Evolutionary conservation across 176 grass and related monocot species (phyloP).

Genomic region (Eragrostis curvula): DNA sequence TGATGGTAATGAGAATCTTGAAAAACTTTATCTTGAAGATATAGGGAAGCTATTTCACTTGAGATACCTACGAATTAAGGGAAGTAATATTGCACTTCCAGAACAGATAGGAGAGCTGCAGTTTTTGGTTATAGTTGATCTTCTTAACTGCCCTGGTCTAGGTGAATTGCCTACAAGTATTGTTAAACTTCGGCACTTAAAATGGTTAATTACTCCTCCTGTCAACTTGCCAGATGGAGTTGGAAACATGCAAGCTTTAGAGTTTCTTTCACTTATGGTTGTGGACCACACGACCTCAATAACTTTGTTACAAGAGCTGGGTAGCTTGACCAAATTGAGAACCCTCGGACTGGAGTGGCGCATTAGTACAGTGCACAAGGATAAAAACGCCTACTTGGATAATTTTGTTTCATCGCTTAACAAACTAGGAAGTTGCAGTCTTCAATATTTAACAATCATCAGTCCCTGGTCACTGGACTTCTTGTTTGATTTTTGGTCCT

Average conservation of each 20-base stretch:
- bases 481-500: constrained; percentile 44
- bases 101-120: constrained; percentile 48
- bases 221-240: constrained; percentile 34
- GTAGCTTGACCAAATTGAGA: constrained; percentile 46
- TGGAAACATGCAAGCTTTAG: constrained; percentile 43
- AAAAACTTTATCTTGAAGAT: constrained; percentile 43
- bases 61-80: constrained; percentile 45
- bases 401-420: constrained; percentile 26
- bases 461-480: constrained; percentile 46
- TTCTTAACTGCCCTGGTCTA: constrained; percentile 19
- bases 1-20: constrained; percentile 43
- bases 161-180: constrained; percentile 43
- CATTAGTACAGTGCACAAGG: neutral
- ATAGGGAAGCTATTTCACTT: constrained; percentile 38
- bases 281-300: constrained; percentile 38
- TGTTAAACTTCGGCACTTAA: constrained; percentile 27
- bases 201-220: constrained; percentile 32
- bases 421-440: constrained; percentile 42
- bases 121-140: constrained; percentile 39
- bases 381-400: neutral
- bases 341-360: constrained; percentile 39
- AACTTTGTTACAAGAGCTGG: constrained; percentile 31
- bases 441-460: constrained; percentile 30
- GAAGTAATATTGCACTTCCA: constrained; percentile 41
- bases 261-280: constrained; percentile 34